Conservation (phyloP, 805 yeast species). For the Metschnikowia picachoensis region DNA sequence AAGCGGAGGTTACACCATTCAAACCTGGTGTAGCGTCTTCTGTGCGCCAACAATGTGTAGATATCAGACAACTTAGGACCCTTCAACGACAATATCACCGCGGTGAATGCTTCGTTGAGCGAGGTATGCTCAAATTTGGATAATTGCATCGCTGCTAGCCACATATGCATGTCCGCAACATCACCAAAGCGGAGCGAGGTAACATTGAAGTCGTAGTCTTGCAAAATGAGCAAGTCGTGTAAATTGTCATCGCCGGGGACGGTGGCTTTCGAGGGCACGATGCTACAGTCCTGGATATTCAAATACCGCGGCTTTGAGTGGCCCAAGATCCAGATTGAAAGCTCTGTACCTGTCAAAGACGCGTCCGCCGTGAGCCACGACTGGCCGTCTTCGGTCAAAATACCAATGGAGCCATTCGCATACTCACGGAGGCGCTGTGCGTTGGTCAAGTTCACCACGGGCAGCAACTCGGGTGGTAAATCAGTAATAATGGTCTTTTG, state of each 20-base stretch:
- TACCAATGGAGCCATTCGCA: constrained; percentile 46
- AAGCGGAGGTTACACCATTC: constrained; percentile 65
- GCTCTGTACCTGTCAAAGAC: constrained; percentile 50
- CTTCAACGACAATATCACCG: constrained; percentile 55
- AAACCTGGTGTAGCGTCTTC: constrained; percentile 43
- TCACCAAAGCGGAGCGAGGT: constrained; percentile 24
- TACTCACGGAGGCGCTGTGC: constrained; percentile 70
- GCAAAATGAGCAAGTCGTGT: constrained; percentile 24
- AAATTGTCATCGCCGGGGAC: constrained; percentile 12
- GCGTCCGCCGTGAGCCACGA: constrained; percentile 36
- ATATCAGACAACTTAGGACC: constrained; percentile 56
- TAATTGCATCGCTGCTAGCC: constrained; percentile 49
- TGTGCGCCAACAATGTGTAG: constrained; percentile 50
- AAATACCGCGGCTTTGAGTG: constrained; percentile 49
- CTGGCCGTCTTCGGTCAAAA: constrained; percentile 20
- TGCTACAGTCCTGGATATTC: constrained; percentile 45
- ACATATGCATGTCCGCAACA: constrained; percentile 23
- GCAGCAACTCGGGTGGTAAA: constrained; percentile 63
- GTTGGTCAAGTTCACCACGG: constrained; percentile 64
- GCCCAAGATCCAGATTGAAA: constrained; percentile 44
- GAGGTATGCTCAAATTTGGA: constrained; percentile 55
- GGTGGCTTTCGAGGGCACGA: constrained; percentile 13
- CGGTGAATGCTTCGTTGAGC: constrained; percentile 61
- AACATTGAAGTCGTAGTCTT: constrained; percentile 27
- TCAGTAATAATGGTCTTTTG: constrained; percentile 20